Base-by-base conservation (phyloP, 106 monocot genomes). In the Dactylorhiza incarnata region DNA sequence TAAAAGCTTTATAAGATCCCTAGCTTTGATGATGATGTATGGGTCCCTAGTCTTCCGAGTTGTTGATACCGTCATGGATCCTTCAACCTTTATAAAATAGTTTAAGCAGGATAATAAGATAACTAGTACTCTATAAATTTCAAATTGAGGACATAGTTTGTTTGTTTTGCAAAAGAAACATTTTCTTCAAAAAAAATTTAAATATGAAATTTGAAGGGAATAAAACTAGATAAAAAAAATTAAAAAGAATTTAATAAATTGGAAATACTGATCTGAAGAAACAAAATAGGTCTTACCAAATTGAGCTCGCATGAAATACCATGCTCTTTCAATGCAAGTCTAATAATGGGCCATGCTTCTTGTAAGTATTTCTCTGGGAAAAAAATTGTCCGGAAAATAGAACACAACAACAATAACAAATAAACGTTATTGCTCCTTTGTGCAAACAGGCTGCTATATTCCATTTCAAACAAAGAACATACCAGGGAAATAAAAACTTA, bases 1-100 rank as follows among this genome's bases (percentile, higher is more conserved):
- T 71, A 99, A 82, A 77, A 99, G 91, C 80, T 92, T 99, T 51
- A 99, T 88, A 65, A 99, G 88, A 85, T 99, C 99, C 75, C 94
- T 86, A 9, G 99, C 94, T 81, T 99, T 99, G 13, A 99, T 59
- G 72, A 99, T 90, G 16, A 95, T 90, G 73, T 85, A 92, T 4
- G 97, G 97, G 51, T 99, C 97, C 75, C 81, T 91, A 12, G 97
- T 99, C 77, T 94, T 94, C 74, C 87, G 63, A 53, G 97, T 94
- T 3, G 97, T 99, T 78, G 94, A 94, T 49, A 99, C 99, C 48
- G 94, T 88, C 94, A 99, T 94, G 0, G 87, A 90, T 53, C 99
- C 99, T 78, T 94, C 99, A 73, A 91, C 92, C 97, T 97, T 59
- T 7, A 20, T 6, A 55, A 49, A 29, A 52, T 24, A 59, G 24